Conservation (phyloP, 306 rosid species). For the Datisca glomerata region DNA sequence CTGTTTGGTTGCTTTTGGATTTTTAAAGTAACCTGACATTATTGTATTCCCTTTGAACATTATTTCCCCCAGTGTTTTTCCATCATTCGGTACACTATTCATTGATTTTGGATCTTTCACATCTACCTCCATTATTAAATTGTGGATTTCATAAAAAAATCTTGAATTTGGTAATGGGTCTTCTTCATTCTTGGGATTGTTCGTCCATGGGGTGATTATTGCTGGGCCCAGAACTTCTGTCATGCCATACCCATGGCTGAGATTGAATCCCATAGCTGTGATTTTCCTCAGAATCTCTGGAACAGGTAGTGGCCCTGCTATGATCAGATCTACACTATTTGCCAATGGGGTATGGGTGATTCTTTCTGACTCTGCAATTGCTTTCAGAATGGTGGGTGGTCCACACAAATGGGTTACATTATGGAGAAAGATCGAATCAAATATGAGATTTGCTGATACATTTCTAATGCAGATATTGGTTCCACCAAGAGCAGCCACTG, state of each 20-base stretch:
- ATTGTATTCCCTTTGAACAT: slow-evolving; percentile 55
- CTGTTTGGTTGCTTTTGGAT: slow-evolving; percentile 27
- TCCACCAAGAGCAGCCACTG: slow-evolving; percentile 67
- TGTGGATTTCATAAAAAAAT: slow-evolving; percentile 17
- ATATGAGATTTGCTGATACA: slow-evolving; percentile 31
- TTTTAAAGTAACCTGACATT: slow-evolving; percentile 54
- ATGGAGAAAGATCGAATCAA: slow-evolving; percentile 38
- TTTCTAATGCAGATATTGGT: slow-evolving; percentile 48
- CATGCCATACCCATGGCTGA: slow-evolving; percentile 83
- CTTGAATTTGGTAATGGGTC: slow-evolving; percentile 3
- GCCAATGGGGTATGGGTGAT: slow-evolving; percentile 11
- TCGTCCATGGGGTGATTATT: slow-evolving; percentile 38
- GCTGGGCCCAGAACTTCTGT: slow-evolving; percentile 73
- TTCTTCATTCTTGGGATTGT: background rate
- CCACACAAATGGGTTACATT: slow-evolving; percentile 66
- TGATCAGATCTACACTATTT: slow-evolving; percentile 37
- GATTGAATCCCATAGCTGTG: slow-evolving; percentile 41
- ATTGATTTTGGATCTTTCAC: slow-evolving; percentile 52
- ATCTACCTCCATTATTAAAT: slow-evolving; percentile 35
- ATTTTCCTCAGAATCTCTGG: slow-evolving; percentile 28
- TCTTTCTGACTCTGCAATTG: slow-evolving; percentile 24
- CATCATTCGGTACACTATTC: slow-evolving; percentile 51
- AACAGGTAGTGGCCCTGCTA: slow-evolving; percentile 64
- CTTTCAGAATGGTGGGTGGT: slow-evolving; percentile 45
- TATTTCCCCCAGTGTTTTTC: slow-evolving; percentile 65